Evolutionary conservation across 495 filamentous ascomycete genomes (phyloP), one percentile per base, ranked within the genome.

Genomic region (Penicillium arizonense): DNA sequence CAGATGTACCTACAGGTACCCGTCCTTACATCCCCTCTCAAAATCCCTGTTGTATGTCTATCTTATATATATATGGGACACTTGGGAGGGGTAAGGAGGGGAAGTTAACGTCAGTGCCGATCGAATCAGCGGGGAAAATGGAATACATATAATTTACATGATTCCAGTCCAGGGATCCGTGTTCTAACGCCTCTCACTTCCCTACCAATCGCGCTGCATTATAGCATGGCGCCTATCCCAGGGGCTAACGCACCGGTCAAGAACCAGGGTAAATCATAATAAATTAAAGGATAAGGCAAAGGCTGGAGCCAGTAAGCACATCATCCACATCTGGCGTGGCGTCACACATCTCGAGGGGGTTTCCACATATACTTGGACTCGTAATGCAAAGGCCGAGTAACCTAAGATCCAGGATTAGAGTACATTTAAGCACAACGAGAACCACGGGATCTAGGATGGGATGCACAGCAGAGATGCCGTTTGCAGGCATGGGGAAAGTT

Each of bases 1-100:
- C 55, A 63, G 46, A 50, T 57, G 63, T 65, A 66, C 53, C 55
- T 62, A 59, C 58, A 64, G 58, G 61, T 67, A 64, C 61, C 54
- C 51, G 59, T 33, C 45, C 23, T 44, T 21, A 7, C 20, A 18
- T 34, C 21, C 35, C 36, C 32, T n/a, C 3, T 36, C n/a, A 7
- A 4, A 4, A 18, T 47, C 16, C 14, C 18, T 48, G 10, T 47
- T 26, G 32, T 47, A 46, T 48, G 18, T 45, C 35, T 48, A 20
- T 18, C 33, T 47, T 21, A 32, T 24, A 24, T 24, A 24, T 4
- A 24, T 24, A 24, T 24, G 24, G 24, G 24, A 13, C 2, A 24
- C 18, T 14, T 47, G 34, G 10, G 46, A 39, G 46, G 43, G 43
- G 43, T 35, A 45, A 21, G 9, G 14, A n/a, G 16, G 30, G 43